Conservation (phyloP, 2,329 filamentous ascomycete species). For the Penicillium frequentans region DNA sequence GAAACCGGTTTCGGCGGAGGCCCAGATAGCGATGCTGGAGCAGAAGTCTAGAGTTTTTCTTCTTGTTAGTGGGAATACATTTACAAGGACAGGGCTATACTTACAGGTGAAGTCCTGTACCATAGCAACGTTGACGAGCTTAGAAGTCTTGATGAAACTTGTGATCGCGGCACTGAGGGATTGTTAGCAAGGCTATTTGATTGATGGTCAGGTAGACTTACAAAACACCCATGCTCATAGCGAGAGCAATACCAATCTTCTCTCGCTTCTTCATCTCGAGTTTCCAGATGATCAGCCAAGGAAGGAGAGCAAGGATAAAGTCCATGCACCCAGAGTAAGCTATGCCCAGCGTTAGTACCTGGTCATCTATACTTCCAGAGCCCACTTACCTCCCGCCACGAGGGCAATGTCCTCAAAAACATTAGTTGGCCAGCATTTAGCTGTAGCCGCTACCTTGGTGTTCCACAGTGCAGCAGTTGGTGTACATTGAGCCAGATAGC, state of each 20-base stretch:
- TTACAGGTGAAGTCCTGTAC: slow-evolving; percentile 23
- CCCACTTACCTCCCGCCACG: slow-evolving; percentile 17
- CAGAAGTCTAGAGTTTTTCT: slow-evolving; percentile 1
- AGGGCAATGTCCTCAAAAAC: slow-evolving; percentile 22
- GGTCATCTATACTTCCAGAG: background rate
- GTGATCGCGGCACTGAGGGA: slow-evolving; percentile 18
- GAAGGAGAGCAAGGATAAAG: slow-evolving; percentile 37
- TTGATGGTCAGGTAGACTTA: slow-evolving; percentile 5
- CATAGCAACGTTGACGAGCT: slow-evolving; percentile 22
- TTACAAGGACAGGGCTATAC: background rate
- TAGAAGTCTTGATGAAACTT: slow-evolving; percentile 21
- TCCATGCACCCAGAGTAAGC: slow-evolving; percentile 30
- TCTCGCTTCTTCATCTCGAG: slow-evolving; percentile 40
- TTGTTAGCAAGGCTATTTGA: background rate
- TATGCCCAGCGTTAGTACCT: background rate
- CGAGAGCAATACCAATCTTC: slow-evolving; percentile 37
- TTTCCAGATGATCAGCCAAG: slow-evolving; percentile 38
- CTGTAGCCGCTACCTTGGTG: slow-evolving; percentile 14
- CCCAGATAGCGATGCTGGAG: slow-evolving; percentile 25
- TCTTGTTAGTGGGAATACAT: background rate
- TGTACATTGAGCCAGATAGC: slow-evolving; percentile 22
- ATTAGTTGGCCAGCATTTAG: slow-evolving; percentile 19
- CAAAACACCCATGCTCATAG: slow-evolving; percentile 40
- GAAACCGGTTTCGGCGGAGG: slow-evolving; percentile 25
- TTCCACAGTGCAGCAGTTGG: slow-evolving; percentile 20